These are phyloP conservation scores for Carex littledalei DNA, from an alignment of 176 grass and related monocot species.

Conservation along the genomic window DNA sequence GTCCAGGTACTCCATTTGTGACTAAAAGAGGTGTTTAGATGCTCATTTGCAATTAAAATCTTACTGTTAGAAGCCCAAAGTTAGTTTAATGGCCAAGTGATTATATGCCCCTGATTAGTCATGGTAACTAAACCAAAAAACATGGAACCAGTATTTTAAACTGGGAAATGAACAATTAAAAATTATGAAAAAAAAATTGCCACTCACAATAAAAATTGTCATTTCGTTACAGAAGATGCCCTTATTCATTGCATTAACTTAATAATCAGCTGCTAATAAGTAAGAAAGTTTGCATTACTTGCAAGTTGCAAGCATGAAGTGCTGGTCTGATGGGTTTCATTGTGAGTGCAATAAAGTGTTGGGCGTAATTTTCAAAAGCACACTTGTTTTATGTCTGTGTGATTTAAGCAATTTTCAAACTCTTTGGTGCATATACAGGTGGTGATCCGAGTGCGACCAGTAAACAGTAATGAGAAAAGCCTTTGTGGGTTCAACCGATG, in stretches of 20 bases:
- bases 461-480: conserved; percentile 62
- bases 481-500: conserved; percentile 61
- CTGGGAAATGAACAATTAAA: neutral
- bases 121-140: neutral
- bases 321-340: neutral
- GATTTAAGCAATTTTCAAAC: conserved; percentile 16
- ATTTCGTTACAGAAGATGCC: neutral
- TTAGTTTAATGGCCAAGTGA: neutral
- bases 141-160: neutral
- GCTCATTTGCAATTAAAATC: neutral
- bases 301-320: neutral
- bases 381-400: neutral
- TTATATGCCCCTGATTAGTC: neutral
- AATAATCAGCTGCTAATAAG: neutral
- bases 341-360: neutral
- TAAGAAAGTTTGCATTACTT: neutral
- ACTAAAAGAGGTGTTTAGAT: neutral
- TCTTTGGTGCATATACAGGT: conserved; percentile 46
- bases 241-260: neutral
- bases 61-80: neutral
- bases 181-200: neutral
- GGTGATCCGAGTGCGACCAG: conserved; percentile 79
- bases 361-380: neutral
- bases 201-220: neutral
- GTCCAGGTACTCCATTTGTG: conserved; percentile 51